phyloP scores from a whole-genome alignment of 2,329 filamentous ascomycete species.

The Stenocarpella maydis region DNA sequence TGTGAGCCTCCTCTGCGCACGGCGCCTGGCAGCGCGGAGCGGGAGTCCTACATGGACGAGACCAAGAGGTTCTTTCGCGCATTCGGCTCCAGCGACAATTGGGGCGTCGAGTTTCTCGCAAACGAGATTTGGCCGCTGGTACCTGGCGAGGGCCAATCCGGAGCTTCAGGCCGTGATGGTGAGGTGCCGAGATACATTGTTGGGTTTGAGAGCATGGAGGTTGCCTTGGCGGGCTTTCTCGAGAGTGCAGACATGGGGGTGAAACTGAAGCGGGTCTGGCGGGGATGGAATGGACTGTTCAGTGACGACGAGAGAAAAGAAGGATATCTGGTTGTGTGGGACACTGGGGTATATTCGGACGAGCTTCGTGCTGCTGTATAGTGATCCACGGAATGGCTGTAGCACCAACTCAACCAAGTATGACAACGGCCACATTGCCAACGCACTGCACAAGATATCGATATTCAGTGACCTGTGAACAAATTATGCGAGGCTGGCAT shows the following conservation, averaged over 20 bases:
- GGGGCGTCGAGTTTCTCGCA: conserved; percentile 59
- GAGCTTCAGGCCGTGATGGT: conserved; percentile 28
- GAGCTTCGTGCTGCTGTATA: conserved; percentile 34
- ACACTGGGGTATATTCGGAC: conserved; percentile 48
- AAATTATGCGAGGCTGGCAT: background rate
- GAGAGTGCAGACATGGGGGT: conserved; percentile 51
- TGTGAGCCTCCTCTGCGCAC: conserved; percentile 88
- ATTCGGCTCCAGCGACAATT: conserved; percentile 39
- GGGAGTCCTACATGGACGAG: conserved; percentile 81
- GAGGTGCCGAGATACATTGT: conserved; percentile 64
- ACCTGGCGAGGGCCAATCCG: background rate
- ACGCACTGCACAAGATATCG: background rate
- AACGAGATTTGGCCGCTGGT: conserved; percentile 56
- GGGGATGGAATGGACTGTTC: conserved; percentile 67
- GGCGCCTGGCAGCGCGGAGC: conserved; percentile 64
- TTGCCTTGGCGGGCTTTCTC: conserved; percentile 55
- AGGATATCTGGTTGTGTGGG: conserved; percentile 68
- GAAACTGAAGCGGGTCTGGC: conserved; percentile 60
- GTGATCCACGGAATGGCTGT: background rate
- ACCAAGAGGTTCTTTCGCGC: conserved; percentile 89
- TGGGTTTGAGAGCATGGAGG: conserved; percentile 67
- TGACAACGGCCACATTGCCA: background rate
- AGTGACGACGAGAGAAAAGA: conserved; percentile 67
- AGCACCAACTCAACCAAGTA: background rate
- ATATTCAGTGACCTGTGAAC: background rate